phyloP scores from a whole-genome alignment of 2,329 filamentous ascomycete genomes.

The Chaetomiaceae sp. region DNA sequence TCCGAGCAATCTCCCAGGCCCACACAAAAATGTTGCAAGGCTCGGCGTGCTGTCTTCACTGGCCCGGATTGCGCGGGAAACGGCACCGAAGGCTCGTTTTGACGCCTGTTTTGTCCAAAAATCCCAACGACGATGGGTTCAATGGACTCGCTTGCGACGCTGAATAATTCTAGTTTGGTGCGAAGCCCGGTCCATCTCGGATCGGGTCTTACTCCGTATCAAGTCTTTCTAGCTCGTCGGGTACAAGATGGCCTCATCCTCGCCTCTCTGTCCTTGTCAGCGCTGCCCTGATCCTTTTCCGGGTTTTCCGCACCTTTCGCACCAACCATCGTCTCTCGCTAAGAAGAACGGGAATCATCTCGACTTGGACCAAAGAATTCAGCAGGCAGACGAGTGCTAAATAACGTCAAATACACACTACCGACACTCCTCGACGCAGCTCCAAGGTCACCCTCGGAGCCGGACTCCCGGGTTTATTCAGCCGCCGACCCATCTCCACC shows the following conservation, averaged over 20 bases:
- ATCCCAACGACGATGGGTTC: background rate
- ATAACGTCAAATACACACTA: too few species aligned
- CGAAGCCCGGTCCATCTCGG: background rate
- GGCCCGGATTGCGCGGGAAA: background rate
- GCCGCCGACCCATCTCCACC: background rate
- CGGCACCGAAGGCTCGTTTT: too few species aligned
- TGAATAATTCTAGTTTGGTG: conserved; percentile 1
- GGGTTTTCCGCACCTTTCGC: too few species aligned
- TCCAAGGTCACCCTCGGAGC: too few species aligned
- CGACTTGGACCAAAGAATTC: too few species aligned
- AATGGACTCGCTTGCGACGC: conserved; percentile 1
- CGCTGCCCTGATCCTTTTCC: background rate
- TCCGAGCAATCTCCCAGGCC: background rate
- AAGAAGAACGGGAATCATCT: too few species aligned
- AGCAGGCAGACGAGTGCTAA: too few species aligned
- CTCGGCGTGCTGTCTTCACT: background rate
- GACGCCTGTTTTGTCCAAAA: background rate
- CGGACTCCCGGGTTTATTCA: background rate
- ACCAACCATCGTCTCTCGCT: too few species aligned
- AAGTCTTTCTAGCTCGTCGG: too few species aligned
- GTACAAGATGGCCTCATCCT: background rate
- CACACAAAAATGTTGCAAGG: background rate
- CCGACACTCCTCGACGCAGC: too few species aligned
- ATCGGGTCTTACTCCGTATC: too few species aligned
- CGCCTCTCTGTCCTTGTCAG: background rate